These are phyloP conservation scores for Stramenopiles sp. DNA, from an alignment of 352 stramenopile species.

Conservation along the genomic window DNA sequence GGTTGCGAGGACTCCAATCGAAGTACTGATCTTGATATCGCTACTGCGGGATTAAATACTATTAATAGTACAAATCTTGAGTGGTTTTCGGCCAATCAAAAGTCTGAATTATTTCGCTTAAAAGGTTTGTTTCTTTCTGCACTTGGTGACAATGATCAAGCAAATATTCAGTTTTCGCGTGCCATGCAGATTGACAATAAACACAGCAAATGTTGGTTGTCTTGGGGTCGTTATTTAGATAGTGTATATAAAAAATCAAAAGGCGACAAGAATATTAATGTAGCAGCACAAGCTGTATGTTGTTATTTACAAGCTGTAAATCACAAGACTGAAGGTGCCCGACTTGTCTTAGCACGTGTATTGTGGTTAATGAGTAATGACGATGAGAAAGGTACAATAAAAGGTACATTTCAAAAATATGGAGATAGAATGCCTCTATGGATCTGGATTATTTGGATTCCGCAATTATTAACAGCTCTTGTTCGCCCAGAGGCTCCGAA, in stretches of 20 bases:
- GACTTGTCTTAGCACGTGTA: slow-evolving; percentile 39
- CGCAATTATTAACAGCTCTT: slow-evolving; percentile 40
- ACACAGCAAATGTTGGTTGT: slow-evolving; percentile 67
- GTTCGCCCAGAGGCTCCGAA: slow-evolving; percentile 28
- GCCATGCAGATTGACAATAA: slow-evolving; percentile 51
- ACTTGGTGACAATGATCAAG: too few species aligned
- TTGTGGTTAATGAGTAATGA: slow-evolving; percentile 43
- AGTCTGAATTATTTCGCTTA: too few species aligned
- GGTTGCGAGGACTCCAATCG: too few species aligned
- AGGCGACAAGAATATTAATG: too few species aligned
- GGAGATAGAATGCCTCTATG: slow-evolving; percentile 46
- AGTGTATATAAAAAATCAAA: too few species aligned
- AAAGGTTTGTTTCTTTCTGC: too few species aligned
- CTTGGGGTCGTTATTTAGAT: slow-evolving; percentile 57
- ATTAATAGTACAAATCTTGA: too few species aligned
- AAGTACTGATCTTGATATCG: too few species aligned
- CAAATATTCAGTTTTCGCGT: slow-evolving; percentile 48
- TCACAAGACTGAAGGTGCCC: slow-evolving; percentile 34
- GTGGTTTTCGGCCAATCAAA: too few species aligned
- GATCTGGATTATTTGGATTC: slow-evolving; percentile 62
- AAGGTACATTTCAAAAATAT: slow-evolving; percentile 39
- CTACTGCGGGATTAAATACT: too few species aligned
- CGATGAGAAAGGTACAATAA: slow-evolving; percentile 27
- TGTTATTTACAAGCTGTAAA: slow-evolving; percentile 49
- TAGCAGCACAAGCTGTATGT: slow-evolving; percentile 41